Percentiles rank a stretch among this genome's conserved stretches.
Evolutionary conservation across 768 basidiomycete genomes (phyloP).

Genomic region (Leccinum truebloodii): DNA sequence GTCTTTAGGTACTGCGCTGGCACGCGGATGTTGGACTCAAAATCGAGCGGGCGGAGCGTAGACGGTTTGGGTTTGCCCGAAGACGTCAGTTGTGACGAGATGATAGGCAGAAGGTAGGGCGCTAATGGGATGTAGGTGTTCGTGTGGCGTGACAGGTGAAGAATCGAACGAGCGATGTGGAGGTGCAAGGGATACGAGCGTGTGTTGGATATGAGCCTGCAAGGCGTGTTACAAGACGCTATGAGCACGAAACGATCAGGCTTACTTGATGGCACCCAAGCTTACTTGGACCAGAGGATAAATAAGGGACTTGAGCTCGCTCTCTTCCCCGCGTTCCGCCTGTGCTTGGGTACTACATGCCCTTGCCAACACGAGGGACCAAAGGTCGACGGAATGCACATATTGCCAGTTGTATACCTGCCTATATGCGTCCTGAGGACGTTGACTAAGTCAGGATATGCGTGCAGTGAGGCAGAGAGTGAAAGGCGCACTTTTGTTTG

Average conservation of each 20-base stretch:
- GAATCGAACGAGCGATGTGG: conserved; percentile 85
- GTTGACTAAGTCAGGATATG: conserved; percentile 9
- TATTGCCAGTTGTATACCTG: conserved; percentile 99
- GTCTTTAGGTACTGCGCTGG: conserved; percentile 90
- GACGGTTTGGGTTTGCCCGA: conserved; percentile 77
- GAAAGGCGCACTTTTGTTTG: conserved; percentile 66
- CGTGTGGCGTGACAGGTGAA: conserved; percentile 83
- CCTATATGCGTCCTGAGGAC: conserved; percentile 77
- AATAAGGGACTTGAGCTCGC: conserved; percentile 83
- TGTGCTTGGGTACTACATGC: conserved; percentile 69
- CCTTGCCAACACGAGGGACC: conserved; percentile 83
- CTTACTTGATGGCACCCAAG: conserved; percentile 89
- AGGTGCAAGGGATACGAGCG: conserved; percentile 96
- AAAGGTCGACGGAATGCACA: conserved; percentile 94
- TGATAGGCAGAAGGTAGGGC: conserved; percentile 83
- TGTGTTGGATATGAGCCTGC: conserved; percentile 83
- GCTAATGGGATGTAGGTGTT: conserved; percentile 85
- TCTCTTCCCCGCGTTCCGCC: conserved; percentile 56
- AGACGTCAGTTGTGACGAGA: conserved; percentile 70
- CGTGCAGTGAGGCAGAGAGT: neutral
- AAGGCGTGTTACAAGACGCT: neutral
- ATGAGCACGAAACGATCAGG: neutral
- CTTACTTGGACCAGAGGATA: conserved; percentile 96
- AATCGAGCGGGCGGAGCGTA: conserved; percentile 85
- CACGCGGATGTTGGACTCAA: conserved; percentile 83